These are phyloP conservation scores for Fibroporia radiculosa DNA, from an alignment of 768 basidiomycete genomes.

Conservation along the genomic window DNA sequence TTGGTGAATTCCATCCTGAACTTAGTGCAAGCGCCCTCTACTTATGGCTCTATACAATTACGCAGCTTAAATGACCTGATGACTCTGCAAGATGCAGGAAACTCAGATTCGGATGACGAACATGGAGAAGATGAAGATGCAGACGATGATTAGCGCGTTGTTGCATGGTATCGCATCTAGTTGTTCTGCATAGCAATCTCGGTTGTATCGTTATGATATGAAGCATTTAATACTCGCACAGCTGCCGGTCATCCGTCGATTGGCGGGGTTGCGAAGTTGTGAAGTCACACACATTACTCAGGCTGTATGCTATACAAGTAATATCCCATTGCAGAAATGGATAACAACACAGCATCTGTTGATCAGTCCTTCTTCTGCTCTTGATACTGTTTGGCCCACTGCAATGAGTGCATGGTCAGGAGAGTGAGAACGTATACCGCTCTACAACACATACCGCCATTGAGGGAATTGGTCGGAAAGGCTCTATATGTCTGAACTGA, in stretches of 20 bases:
- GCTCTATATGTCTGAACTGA: slow-evolving; percentile 53
- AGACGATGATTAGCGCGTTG: neutral
- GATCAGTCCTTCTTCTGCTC: slow-evolving; percentile 15
- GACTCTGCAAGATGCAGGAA: slow-evolving; percentile 37
- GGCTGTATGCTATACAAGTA: no score
- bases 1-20: slow-evolving; percentile 37
- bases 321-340: no score
- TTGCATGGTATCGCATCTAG: no score
- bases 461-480: slow-evolving; percentile 69
- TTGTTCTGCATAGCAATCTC: no score
- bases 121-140: slow-evolving; percentile 2
- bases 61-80: slow-evolving; percentile 68
- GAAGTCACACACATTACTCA: no score
- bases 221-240: no score
- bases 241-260: no score
- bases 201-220: no score
- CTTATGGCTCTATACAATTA: slow-evolving; percentile 3
- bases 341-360: no score
- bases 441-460: slow-evolving; percentile 51
- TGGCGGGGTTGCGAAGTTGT: no score
- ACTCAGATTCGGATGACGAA: slow-evolving; percentile 19
- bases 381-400: slow-evolving; percentile 49
- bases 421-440: neutral
- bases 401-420: neutral
- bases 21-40: no score